These are phyloP conservation scores for Globisporangium nunn DNA, from an alignment of 352 stramenopile genomes.

Conservation along the genomic window DNA sequence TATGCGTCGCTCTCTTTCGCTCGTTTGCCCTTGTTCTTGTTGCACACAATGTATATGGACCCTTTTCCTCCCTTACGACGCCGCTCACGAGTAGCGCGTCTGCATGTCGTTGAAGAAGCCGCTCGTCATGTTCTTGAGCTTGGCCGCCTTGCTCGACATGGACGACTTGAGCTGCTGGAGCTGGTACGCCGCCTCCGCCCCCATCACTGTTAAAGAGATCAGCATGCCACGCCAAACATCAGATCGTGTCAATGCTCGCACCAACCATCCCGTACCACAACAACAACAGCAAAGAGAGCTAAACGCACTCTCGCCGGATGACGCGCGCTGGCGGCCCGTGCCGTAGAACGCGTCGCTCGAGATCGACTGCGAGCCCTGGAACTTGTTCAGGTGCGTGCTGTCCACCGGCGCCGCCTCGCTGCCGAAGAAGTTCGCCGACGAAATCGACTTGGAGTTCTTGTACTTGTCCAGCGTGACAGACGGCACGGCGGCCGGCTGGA, in stretches of 20 bases:
- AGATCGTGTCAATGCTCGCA: not conserved
- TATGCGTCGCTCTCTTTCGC: not conserved
- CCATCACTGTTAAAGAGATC: conserved; percentile 22
- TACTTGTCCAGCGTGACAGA: conserved; percentile 85
- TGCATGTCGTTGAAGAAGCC: conserved; percentile 86
- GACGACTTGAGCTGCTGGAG: conserved; percentile 83
- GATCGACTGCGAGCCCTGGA: conserved; percentile 78
- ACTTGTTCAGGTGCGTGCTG: conserved; percentile 56
- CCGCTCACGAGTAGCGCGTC: conserved; percentile 60
- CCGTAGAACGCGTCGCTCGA: conserved; percentile 86
- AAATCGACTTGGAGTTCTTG: conserved; percentile 90
- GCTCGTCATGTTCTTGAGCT: conserved; percentile 89
- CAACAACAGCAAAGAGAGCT: not conserved
- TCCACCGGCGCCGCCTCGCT: conserved; percentile 51
- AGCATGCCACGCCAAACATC: not conserved
- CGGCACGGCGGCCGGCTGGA: conserved; percentile 6
- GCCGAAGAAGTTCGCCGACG: conserved; percentile 87
- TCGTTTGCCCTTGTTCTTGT: not conserved
- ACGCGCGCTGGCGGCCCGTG: conserved; percentile 42
- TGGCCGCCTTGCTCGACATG: conserved; percentile 67
- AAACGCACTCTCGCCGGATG: conserved; percentile 56
- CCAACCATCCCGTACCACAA: conserved; percentile 2
- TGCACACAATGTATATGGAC: too few species aligned
- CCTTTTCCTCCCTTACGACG: too few species aligned
- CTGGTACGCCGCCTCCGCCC: conserved; percentile 80